Conservation (phyloP, 2,329 filamentous ascomycete species). For the Fusarium gaditjirri region DNA sequence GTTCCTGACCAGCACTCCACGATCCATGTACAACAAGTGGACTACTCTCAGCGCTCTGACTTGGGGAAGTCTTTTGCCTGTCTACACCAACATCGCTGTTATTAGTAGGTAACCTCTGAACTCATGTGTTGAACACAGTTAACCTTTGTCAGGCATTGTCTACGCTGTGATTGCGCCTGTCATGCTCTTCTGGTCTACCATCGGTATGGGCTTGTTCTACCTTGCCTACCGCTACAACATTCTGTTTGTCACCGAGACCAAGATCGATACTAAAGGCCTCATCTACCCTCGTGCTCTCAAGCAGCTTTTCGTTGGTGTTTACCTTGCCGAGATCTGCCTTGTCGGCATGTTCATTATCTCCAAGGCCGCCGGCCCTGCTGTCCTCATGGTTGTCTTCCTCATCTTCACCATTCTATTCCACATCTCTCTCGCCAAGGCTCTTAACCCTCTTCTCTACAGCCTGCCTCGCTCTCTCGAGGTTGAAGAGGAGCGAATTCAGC, state of each 20-base stretch:
- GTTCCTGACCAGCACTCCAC: conserved; percentile 78
- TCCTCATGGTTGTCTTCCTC: conserved; percentile 80
- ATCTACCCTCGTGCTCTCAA: conserved; percentile 90
- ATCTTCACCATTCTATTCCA: conserved; percentile 83
- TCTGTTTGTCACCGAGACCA: conserved; percentile 80
- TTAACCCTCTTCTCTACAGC: conserved; percentile 77
- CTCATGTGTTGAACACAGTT: conserved; percentile 7
- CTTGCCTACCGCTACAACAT: conserved; percentile 88
- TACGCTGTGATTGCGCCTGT: conserved; percentile 88
- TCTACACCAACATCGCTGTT: conserved; percentile 78
- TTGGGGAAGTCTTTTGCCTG: conserved; percentile 81
- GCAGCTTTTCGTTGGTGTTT: conserved; percentile 84
- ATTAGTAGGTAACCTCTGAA: conserved; percentile 61
- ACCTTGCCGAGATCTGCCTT: conserved; percentile 81
- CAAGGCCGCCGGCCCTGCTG: conserved; percentile 73
- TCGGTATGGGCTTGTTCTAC: conserved; percentile 83
- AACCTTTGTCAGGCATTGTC: conserved; percentile 64
- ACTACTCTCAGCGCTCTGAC: conserved; percentile 73
- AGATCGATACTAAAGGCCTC: conserved; percentile 88
- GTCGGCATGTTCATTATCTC: conserved; percentile 83
- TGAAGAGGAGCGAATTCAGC: conserved; percentile 54
- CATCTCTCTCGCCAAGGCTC: conserved; percentile 73
- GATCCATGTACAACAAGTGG: conserved; percentile 82
- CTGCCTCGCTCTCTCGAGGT: conserved; percentile 71
- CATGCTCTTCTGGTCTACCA: conserved; percentile 80